Conservation (phyloP, 2,329 filamentous ascomycete genomes). For the Seiridium unicorne region DNA sequence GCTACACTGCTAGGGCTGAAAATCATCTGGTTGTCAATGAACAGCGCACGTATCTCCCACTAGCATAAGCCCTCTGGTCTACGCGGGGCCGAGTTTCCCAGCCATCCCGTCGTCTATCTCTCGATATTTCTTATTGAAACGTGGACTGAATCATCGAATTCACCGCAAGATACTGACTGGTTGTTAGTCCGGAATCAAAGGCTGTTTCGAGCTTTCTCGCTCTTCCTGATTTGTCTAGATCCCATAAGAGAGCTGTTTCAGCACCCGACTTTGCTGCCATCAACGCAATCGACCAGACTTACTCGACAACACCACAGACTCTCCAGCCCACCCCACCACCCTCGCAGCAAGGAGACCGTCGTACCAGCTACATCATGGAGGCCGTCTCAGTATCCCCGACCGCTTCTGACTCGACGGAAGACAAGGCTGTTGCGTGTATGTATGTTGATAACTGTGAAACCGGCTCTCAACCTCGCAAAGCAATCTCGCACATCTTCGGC, state of each 20-base stretch:
- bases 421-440: constrained; percentile 43
- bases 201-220: constrained; percentile 10
- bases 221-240: constrained; percentile 21
- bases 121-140: not conserved
- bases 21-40: too few species aligned
- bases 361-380: constrained; percentile 17
- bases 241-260: constrained; percentile 49
- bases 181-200: constrained; percentile 14
- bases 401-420: constrained; percentile 11
- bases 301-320: constrained; percentile 20
- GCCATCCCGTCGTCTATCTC: not conserved
- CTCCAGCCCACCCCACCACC: constrained; percentile 25
- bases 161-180: constrained; percentile 9
- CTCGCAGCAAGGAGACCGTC: constrained; percentile 19
- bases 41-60: too few species aligned
- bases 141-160: not conserved
- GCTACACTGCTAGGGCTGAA: too few species aligned
- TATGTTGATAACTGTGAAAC: constrained; percentile 58
- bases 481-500: constrained; percentile 79
- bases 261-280: constrained; percentile 43
- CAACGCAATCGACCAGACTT: constrained; percentile 15
- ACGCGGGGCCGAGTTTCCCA: not conserved
- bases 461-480: constrained; percentile 64
- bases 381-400: constrained; percentile 14
- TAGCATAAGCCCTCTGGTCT: too few species aligned